A percentile compares a stretch with the other conserved stretches of the same genome.
phyloP scores from a whole-genome alignment of 257 asterid species.

The Mitragyna speciosa region DNA sequence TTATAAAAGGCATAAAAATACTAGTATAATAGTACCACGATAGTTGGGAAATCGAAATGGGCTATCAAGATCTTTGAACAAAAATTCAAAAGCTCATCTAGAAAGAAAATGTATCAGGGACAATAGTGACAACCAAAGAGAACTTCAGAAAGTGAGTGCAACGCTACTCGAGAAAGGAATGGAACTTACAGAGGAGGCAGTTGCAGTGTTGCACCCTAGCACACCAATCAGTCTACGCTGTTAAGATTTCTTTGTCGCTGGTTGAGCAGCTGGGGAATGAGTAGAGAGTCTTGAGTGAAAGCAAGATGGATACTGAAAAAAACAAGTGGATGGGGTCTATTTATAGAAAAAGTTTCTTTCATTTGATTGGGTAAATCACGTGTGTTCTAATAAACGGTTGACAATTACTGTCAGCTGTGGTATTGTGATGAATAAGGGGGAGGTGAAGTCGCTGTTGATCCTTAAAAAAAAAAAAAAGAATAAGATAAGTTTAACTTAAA shows the following conservation, averaged over 20 bases:
- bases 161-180: slow-evolving; percentile 1
- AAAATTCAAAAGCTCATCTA: background rate
- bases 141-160: background rate
- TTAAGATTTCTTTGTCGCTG: background rate
- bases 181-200: slow-evolving; percentile 1
- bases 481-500: no score
- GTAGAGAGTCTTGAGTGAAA: background rate
- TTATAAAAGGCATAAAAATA: no score
- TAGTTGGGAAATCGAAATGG: no score
- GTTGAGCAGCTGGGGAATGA: background rate
- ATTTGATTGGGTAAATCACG: background rate
- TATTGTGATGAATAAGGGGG: no score
- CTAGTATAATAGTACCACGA: no score
- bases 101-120: background rate
- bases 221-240: background rate
- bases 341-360: background rate
- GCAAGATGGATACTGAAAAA: background rate
- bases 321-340: background rate
- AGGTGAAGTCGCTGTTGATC: no score
- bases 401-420: no score
- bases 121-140: background rate
- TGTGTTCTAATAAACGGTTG: no score
- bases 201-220: background rate
- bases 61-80: background rate
- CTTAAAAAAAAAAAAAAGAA: no score